Conservation (phyloP, 495 filamentous ascomycete species). For the Hypomontagnella submonticulosa region DNA sequence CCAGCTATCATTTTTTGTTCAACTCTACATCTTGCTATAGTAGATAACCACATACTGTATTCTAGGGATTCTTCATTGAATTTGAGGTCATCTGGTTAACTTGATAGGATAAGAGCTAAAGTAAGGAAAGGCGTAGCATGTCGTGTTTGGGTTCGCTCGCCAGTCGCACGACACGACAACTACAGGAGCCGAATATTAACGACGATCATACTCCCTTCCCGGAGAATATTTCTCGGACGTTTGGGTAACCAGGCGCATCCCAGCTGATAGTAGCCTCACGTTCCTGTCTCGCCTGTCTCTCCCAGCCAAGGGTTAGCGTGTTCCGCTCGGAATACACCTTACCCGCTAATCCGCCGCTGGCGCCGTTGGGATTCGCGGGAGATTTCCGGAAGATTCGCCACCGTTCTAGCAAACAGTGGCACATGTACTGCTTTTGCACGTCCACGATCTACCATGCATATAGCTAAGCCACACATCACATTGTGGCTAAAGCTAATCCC, state of each 20-base stretch:
- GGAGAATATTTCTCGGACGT: slow-evolving; percentile 4
- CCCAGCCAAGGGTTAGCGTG: too few species aligned
- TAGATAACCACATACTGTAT: too few species aligned
- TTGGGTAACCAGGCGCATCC: slow-evolving; percentile 4
- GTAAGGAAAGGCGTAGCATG: slow-evolving; percentile 19
- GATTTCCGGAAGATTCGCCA: slow-evolving; percentile 42
- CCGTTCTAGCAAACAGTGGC: slow-evolving; percentile 24
- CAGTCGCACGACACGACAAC: slow-evolving; percentile 15
- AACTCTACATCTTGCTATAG: too few species aligned
- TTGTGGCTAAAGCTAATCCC: slow-evolving; percentile 27
- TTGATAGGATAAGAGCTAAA: neutral
- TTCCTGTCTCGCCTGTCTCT: neutral
- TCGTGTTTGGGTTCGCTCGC: slow-evolving; percentile 16
- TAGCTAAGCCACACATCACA: slow-evolving; percentile 4
- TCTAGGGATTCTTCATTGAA: too few species aligned
- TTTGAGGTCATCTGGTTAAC: neutral
- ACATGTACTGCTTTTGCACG: neutral
- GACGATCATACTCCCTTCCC: slow-evolving; percentile 21
- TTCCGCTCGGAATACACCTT: slow-evolving; percentile 25
- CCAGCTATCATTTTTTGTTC: neutral
- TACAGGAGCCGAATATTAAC: slow-evolving; percentile 18
- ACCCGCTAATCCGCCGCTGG: slow-evolving; percentile 23
- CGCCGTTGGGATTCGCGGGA: slow-evolving; percentile 16
- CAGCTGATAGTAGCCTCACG: slow-evolving; percentile 28
- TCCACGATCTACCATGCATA: too few species aligned